Base-by-base conservation (phyloP, 441 rosid species). In the Biscutella auriculata region DNA sequence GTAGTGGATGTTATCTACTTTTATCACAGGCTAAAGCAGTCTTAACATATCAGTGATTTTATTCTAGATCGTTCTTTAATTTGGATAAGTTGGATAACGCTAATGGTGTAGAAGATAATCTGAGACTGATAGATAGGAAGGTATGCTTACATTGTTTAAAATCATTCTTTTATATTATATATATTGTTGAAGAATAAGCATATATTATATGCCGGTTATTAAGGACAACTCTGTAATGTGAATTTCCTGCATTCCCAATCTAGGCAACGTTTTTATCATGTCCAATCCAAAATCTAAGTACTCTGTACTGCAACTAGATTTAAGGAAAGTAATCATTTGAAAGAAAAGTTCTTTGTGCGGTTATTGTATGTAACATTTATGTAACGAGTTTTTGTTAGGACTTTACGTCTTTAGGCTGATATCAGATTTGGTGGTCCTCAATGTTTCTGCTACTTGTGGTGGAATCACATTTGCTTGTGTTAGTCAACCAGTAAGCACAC, bases 401-500 rank as follows among this genome's bases (percentile, higher is more conserved):
- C 32, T 39, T 44, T 32, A 36, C 19, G 33, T 45, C 36, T 72
- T 54, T 83, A 87, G 95, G 76, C 80, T 90, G 82, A 87, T 90
- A 77, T 90, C 95, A 26, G 97, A 87, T 78, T 78, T 90, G 71
- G 95, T 90, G 5, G 87, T 90, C 57, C 95, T 87, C 77, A 90
- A 87, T 58, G 96, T 88, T 49, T 92, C 96, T 60, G 98, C 96
- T 53, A 83, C 96, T 70, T 92, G 95, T 77, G 98, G 98, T 67
- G 98, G 98, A 53, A 88, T 92, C 56, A 96, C 98, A 61, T 92
- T 92, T 76, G 98, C 98, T 56, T 92, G 94, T 77, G 95, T 89
- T 75, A 96, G 98, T 66, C 98, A 92, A 65, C 98, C 96, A 83
- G 98, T 92, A 40, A 69, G 87, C 41, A 54, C 57, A 33, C 32